Base-by-base conservation (phyloP, 768 basidiomycete species). In the Leucocoprinus birnbaumii region DNA sequence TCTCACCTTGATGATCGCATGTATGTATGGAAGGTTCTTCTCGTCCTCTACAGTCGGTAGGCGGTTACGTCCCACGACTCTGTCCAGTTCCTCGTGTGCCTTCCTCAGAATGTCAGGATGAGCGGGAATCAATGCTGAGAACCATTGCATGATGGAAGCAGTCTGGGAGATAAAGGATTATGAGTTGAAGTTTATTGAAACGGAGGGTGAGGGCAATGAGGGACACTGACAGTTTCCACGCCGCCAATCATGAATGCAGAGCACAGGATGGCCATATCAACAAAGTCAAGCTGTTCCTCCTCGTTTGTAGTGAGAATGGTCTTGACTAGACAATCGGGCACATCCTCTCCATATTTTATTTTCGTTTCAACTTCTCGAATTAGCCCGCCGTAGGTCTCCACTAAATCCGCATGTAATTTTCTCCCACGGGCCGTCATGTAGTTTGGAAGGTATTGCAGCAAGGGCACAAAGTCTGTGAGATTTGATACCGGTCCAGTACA, bases 291-390 rank as follows among this genome's bases (percentile, higher is more conserved):
- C 7, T 62, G 53, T 43, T 76, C 74, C 48, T 71, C 65, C 21
- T 71, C 63, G 51, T 62, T 64, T 24, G 58, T 52, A n/a, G 65
- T 31, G 0, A 79, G 54, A 51, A 77, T 58, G 16, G 66, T 72
- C 53, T 75, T 78, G 0, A 66, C 75, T 3, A 79, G 59, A 57
- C 77, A 79, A 46, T 77, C 72, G n/a, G 76, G 74, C 8, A 78
- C 69, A 8, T 63, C 37, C 19, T 73, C 74, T 9, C 73, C 75
- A 14, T 58, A 47, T 19, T 73, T 62, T 51, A 79, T 63, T 19
- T 66, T 68, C 13, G 52, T 58, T 56, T 75, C 68, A 8, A 77
- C 67, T 4, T 71, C 65, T 16, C 63, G 63, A 46, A 78, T 68
- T 64, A 77, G 68, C 2, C 66, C 68, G 3, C 75, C 72, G 59